phyloP scores from a whole-genome alignment of 805 yeast species.

The Cyberlindnera meyerae region DNA sequence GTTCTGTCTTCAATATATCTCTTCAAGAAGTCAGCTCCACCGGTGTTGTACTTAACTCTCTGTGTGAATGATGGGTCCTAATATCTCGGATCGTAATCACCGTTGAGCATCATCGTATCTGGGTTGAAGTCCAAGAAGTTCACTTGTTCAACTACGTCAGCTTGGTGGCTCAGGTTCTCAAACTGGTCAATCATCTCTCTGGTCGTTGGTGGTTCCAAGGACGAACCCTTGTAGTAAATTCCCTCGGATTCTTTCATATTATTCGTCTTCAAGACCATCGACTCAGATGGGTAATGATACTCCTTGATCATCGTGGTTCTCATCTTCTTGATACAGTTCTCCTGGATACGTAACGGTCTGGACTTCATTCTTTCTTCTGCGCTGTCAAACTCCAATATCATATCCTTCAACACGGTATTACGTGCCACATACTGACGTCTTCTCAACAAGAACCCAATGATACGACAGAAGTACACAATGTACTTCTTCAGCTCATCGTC shows the following conservation, averaged over 20 bases:
- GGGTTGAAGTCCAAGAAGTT: conserved; percentile 12
- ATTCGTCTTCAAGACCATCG: neutral
- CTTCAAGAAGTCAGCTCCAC: conserved; percentile 15
- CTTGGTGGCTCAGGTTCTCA: neutral
- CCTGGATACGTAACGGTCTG: conserved; percentile 19
- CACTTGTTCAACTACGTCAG: neutral
- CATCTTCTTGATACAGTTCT: conserved; percentile 15
- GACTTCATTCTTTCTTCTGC: conserved; percentile 15
- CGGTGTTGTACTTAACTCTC: conserved; percentile 12
- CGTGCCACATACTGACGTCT: conserved; percentile 17
- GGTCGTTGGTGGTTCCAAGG: conserved; percentile 1
- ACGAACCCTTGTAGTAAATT: conserved; percentile 8
- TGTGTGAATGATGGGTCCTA: conserved; percentile 19
- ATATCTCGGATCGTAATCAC: conserved; percentile 24
- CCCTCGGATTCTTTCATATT: too few species aligned
- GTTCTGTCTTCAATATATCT: conserved; percentile 20
- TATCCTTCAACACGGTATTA: conserved; percentile 18
- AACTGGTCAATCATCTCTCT: conserved; percentile 3
- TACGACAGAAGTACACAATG: conserved; percentile 20
- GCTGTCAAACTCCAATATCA: conserved; percentile 13
- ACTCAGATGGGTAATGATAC: conserved; percentile 19
- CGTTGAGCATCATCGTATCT: conserved; percentile 12
- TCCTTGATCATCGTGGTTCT: conserved; percentile 12
- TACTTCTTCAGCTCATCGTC: conserved; percentile 9
- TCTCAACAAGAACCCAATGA: conserved; percentile 19